phyloP scores from a whole-genome alignment of 2,329 filamentous ascomycete species.

The Trichoderma hamatum region DNA sequence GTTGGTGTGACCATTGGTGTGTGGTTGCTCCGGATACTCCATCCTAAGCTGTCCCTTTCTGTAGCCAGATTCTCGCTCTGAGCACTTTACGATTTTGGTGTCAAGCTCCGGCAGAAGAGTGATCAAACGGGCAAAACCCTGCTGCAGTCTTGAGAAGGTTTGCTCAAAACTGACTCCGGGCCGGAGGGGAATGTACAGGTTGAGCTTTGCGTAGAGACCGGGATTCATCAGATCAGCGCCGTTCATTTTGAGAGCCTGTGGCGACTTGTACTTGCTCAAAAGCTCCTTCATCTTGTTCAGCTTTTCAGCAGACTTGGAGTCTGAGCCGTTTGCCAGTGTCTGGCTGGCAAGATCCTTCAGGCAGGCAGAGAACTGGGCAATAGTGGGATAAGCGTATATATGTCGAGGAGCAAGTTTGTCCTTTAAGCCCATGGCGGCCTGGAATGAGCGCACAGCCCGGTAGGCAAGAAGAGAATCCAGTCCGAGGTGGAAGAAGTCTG shows the following conservation, averaged over 20 bases:
- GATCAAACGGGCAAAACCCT: conserved; percentile 41
- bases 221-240: conserved; percentile 39
- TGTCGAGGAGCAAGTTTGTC: conserved; percentile 11
- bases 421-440: conserved; percentile 36
- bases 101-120: conserved; percentile 42
- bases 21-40: neutral
- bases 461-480: conserved; percentile 40
- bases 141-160: conserved; percentile 39
- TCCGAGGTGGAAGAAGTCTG: conserved; percentile 37
- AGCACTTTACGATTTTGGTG: conserved; percentile 40
- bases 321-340: neutral
- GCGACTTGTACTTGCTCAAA: conserved; percentile 30
- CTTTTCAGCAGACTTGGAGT: neutral
- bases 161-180: conserved; percentile 35
- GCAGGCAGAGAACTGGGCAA: neutral
- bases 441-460: conserved; percentile 38
- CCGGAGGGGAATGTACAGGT: conserved; percentile 42
- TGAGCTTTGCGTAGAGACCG: conserved; percentile 38
- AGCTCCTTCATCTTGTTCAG: neutral
- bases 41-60: conserved; percentile 31
- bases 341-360: neutral
- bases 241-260: conserved; percentile 37
- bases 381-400: neutral
- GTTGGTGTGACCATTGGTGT: neutral
- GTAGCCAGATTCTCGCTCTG: conserved; percentile 35